Conservation (phyloP, 345 rosid genomes). For the Boechera stricta region DNA sequence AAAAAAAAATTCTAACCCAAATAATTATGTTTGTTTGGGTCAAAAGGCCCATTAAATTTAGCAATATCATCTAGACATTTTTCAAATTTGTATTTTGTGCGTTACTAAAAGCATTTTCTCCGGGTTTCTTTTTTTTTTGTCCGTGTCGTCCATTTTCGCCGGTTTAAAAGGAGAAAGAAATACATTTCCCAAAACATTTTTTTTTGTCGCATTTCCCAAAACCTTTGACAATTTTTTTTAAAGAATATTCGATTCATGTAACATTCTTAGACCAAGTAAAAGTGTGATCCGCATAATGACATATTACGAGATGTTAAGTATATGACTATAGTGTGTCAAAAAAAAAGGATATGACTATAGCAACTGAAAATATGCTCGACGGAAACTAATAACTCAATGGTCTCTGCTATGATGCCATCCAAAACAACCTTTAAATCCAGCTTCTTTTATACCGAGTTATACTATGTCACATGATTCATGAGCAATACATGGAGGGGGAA, state of each 20-base stretch:
- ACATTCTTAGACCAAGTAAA: neutral
- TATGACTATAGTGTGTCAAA: neutral
- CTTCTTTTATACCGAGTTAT: neutral
- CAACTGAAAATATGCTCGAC: neutral
- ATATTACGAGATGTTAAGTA: neutral
- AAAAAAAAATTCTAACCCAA: neutral
- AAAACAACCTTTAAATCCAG: neutral
- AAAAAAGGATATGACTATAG: neutral
- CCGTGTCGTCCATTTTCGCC: constrained; percentile 3
- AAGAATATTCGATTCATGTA: constrained; percentile 21
- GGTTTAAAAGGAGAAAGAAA: constrained; percentile 5
- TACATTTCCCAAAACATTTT: constrained; percentile 21
- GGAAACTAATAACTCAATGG: neutral
- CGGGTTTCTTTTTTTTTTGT: neutral
- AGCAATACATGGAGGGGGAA: neutral
- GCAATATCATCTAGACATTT: neutral
- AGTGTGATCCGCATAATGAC: neutral
- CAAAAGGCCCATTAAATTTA: neutral
- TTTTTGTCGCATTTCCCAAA: neutral
- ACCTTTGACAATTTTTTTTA: neutral
- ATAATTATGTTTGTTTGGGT: neutral
- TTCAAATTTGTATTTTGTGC: neutral
- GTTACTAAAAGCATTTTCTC: constrained; percentile 5
- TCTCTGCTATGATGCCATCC: neutral
- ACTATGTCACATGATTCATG: constrained; percentile 1